These are phyloP conservation scores for Moelleriella libera DNA, from an alignment of 2,329 filamentous ascomycete species.

Conservation along the genomic window DNA sequence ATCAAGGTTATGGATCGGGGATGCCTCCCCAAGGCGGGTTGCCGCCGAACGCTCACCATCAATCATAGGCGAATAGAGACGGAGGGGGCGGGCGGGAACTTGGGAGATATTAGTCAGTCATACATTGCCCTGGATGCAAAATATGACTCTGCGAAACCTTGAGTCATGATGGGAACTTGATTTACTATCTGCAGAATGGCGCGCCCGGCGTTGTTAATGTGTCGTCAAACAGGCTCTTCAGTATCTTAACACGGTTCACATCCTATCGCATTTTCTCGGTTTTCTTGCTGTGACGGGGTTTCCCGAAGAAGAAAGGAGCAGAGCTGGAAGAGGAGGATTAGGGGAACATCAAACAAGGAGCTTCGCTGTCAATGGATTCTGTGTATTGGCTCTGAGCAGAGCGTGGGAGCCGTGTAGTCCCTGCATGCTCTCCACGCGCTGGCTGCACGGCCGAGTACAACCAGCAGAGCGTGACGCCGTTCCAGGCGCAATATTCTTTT, in stretches of 20 bases:
- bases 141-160: no score
- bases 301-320: constrained; percentile 5
- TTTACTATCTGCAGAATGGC: constrained; percentile 25
- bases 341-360: not conserved
- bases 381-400: not conserved
- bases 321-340: not conserved
- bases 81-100: not conserved
- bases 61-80: constrained; percentile 38
- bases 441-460: no score
- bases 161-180: constrained; percentile 7
- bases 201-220: constrained; percentile 28
- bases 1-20: constrained; percentile 54
- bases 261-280: not conserved
- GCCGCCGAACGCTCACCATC: constrained; percentile 71
- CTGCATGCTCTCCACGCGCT: no score
- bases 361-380: not conserved
- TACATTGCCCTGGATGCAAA: no score
- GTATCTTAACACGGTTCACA: constrained; percentile 1
- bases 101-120: no score
- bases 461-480: no score
- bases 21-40: constrained; percentile 69
- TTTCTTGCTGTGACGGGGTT: not conserved
- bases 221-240: constrained; percentile 13
- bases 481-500: no score
- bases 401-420: not conserved